A percentile compares a stretch with the other conserved stretches of the same genome.
phyloP scores from a whole-genome alignment of 495 filamentous ascomycete species.

The Podospora comata region DNA sequence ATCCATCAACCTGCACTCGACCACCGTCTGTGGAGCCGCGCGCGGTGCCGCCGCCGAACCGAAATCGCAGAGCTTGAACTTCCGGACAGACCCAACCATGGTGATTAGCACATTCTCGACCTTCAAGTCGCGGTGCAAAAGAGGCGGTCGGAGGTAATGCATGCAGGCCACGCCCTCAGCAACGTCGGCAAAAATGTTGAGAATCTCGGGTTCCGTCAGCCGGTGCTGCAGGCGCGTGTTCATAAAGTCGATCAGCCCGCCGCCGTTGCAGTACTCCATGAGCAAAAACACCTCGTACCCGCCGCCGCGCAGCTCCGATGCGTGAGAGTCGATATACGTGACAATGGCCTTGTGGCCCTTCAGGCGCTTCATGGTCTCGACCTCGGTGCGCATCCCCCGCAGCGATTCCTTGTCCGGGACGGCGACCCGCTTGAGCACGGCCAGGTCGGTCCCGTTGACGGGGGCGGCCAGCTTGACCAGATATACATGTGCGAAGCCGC shows the following conservation, averaged over 20 bases:
- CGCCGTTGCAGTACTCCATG: constrained; percentile 87
- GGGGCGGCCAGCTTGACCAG: constrained; percentile 79
- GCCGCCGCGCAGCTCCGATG: constrained; percentile 84
- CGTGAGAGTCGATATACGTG: constrained; percentile 97
- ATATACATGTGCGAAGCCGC: constrained; percentile 98
- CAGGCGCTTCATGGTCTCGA: constrained; percentile 98
- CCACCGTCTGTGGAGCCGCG: constrained; percentile 76
- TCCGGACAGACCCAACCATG: constrained; percentile 51
- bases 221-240: constrained; percentile 96
- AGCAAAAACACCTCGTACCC: constrained; percentile 97
- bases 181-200: constrained; percentile 94
- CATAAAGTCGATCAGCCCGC: constrained; percentile 99
- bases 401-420: constrained; percentile 93
- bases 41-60: constrained; percentile 83
- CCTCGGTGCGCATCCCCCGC: constrained; percentile 94
- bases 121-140: constrained; percentile 93
- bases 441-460: constrained; percentile 76
- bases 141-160: constrained; percentile 94
- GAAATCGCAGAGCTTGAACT: constrained; percentile 98
- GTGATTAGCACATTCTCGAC: constrained; percentile 97
- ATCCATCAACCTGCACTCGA: constrained; percentile 86
- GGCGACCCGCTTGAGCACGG: constrained; percentile 94
- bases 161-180: constrained; percentile 96
- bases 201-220: constrained; percentile 92
- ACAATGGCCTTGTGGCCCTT: constrained; percentile 96